Evolutionary conservation across 257 asterid species (phyloP).

Genomic region (Solanum etuberosum): DNA sequence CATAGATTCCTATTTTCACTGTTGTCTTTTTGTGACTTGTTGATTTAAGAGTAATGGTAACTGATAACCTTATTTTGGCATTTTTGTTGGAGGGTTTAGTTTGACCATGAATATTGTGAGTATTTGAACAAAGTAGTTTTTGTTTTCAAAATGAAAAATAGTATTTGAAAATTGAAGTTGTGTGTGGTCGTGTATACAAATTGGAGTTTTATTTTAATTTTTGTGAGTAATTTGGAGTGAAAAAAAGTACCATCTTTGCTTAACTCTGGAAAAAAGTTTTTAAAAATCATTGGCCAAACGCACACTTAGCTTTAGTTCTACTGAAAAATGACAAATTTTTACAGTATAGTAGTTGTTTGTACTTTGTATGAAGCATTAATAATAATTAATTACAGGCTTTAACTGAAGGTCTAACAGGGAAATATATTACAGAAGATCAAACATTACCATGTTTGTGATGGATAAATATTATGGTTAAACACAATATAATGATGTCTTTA

Average conservation of each 20-base stretch:
- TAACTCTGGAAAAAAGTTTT: not conserved
- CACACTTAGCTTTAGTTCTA: not conserved
- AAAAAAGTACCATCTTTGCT: not conserved
- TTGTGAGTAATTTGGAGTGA: not conserved
- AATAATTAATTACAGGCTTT: not conserved
- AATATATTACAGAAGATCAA: not conserved
- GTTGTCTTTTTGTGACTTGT: not conserved
- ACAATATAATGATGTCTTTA: not conserved
- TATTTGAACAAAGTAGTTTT: not conserved
- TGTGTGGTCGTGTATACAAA: not conserved
- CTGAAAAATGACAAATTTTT: not conserved
- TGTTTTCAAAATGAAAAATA: not conserved
- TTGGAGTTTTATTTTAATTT: not conserved
- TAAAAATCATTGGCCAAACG: not conserved
- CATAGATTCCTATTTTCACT: not conserved
- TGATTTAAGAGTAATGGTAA: not conserved
- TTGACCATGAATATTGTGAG: not conserved
- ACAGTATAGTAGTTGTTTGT: not conserved
- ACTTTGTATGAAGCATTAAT: not conserved
- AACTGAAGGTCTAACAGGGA: not conserved
- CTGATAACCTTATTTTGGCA: not conserved
- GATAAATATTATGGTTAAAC: not conserved
- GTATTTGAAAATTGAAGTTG: too few relatives aligned
- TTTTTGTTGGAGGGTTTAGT: not conserved
- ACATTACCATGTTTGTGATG: not conserved